These are phyloP conservation scores for Elaeagnus macrophylla DNA, from an alignment of 306 rosid species.

Conservation along the genomic window DNA sequence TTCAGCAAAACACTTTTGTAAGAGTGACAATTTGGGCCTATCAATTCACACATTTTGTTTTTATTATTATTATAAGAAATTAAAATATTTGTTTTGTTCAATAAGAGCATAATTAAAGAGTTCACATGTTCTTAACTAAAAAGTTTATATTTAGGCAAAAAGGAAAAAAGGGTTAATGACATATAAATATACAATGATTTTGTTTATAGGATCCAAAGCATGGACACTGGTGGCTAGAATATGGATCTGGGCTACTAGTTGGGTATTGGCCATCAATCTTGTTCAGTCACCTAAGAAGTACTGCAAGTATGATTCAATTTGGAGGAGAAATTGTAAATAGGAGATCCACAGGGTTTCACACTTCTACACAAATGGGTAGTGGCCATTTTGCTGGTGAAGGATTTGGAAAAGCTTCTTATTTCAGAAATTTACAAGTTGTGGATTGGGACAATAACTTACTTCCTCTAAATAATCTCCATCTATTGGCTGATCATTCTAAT, in stretches of 20 bases:
- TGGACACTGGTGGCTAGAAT: constrained; percentile 97
- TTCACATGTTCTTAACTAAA: too few species aligned
- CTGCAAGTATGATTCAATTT: constrained; percentile 91
- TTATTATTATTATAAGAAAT: too few species aligned
- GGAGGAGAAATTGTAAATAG: constrained; percentile 93
- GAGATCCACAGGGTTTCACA: constrained; percentile 74
- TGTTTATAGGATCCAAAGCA: constrained; percentile 75
- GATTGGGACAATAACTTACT: constrained; percentile 97
- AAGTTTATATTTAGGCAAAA: too few species aligned
- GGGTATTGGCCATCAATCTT: constrained; percentile 93
- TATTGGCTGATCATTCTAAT: constrained; percentile 70
- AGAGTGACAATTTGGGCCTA: too few species aligned
- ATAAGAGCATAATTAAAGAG: too few species aligned
- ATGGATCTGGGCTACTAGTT: constrained; percentile 72
- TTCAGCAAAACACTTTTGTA: too few species aligned
- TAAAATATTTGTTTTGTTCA: too few species aligned
- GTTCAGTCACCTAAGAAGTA: constrained; percentile 83
- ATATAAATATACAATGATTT: too few species aligned
- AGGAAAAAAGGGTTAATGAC: too few species aligned
- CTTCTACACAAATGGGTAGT: constrained; percentile 95
- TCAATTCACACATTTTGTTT: too few species aligned
- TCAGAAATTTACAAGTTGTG: constrained; percentile 80
- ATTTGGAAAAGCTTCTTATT: constrained; percentile 83
- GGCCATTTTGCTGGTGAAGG: constrained; percentile 97
- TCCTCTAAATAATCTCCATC: constrained; percentile 66